A percentile compares a stretch with the other conserved stretches of the same genome.
Conservation (phyloP, 345 rosid species). For the Ceriops decandra region DNA sequence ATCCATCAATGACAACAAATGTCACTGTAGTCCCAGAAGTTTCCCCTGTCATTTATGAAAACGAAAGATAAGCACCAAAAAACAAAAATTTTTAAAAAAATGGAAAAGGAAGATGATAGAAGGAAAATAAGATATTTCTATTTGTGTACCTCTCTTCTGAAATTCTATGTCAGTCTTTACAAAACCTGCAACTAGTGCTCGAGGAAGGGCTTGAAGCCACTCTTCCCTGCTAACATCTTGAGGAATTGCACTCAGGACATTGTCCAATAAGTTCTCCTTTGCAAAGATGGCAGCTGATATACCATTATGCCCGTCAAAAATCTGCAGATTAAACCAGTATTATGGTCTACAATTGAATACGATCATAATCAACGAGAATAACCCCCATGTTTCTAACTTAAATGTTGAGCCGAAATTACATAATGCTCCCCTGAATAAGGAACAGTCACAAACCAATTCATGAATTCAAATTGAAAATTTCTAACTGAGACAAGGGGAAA, state of each 20-base stretch:
- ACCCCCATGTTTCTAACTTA: slow-evolving; percentile 6
- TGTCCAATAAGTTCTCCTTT: slow-evolving; percentile 71
- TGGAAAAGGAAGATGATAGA: background rate
- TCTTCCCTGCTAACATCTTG: slow-evolving; percentile 65
- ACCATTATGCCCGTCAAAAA: slow-evolving; percentile 98
- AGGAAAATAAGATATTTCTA: background rate
- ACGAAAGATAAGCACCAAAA: slow-evolving; percentile 21
- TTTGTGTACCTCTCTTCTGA: slow-evolving; percentile 73
- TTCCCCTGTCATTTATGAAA: slow-evolving; percentile 61
- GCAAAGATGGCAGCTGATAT: slow-evolving; percentile 94
- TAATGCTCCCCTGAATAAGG: background rate
- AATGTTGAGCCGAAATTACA: background rate
- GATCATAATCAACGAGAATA: slow-evolving; percentile 15
- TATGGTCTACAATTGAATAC: background rate
- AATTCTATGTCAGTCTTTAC: slow-evolving; percentile 98
- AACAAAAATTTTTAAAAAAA: background rate
- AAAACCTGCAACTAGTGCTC: slow-evolving; percentile 95
- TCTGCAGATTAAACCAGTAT: slow-evolving; percentile 36
- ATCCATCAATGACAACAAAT: slow-evolving; percentile 89
- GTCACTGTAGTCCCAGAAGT: slow-evolving; percentile 99
- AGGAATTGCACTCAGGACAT: slow-evolving; percentile 92
- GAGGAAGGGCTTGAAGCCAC: slow-evolving; percentile 99
- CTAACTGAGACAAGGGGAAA: background rate
- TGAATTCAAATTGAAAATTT: background rate
- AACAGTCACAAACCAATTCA: background rate